Evolutionary conservation across 148 eudicot genomes (phyloP).

Genomic region (Gaultheria prostrata): DNA sequence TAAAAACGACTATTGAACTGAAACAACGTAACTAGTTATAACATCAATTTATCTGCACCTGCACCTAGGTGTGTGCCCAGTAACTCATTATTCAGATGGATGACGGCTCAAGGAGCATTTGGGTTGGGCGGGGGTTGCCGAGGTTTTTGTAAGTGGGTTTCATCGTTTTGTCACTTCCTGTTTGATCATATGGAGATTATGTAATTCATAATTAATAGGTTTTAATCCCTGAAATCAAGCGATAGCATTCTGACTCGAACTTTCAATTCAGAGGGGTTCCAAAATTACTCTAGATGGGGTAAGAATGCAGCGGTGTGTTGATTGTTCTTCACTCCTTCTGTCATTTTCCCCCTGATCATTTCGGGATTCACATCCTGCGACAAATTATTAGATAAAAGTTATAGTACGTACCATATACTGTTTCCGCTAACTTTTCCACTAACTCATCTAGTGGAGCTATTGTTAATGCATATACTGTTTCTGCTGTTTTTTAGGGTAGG

Average conservation of each 20-base stretch:
- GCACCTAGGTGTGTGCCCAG: neutral
- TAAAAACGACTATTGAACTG: neutral
- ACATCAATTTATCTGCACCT: no score
- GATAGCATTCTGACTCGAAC: neutral
- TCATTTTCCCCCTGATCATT: neutral
- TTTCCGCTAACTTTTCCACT: no score
- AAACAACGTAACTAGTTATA: neutral
- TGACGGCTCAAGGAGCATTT: neutral
- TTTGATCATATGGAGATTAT: neutral
- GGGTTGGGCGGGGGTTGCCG: neutral
- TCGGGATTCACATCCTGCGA: neutral
- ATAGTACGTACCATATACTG: no score
- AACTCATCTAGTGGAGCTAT: neutral
- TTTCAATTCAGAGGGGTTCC: neutral
- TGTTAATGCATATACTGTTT: neutral
- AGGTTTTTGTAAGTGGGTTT: neutral
- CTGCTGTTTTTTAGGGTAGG: neutral
- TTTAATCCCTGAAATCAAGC: neutral
- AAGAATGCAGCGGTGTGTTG: neutral
- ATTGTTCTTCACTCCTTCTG: neutral
- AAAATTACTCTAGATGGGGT: neutral
- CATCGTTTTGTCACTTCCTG: neutral
- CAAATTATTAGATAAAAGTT: neutral
- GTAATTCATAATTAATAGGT: neutral
- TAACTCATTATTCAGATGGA: neutral